Conservation (phyloP, 768 basidiomycete genomes). For the Podaxis pistillaris region DNA sequence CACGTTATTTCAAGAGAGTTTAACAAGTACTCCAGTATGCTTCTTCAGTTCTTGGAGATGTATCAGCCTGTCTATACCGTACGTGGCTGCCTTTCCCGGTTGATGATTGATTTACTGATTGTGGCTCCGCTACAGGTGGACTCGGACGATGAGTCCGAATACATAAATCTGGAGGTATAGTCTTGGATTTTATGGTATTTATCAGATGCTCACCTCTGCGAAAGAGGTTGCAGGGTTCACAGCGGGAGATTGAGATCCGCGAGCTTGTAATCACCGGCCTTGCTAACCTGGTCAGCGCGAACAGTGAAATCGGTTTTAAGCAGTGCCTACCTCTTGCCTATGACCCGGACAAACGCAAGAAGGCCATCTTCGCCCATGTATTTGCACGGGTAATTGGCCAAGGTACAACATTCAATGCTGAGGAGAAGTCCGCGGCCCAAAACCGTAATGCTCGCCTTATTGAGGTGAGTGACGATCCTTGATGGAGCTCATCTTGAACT, state of each 20-base stretch:
- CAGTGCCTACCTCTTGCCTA: constrained; percentile 82
- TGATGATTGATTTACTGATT: neutral
- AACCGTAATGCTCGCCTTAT: constrained; percentile 52
- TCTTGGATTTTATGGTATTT: neutral
- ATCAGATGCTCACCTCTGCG: neutral
- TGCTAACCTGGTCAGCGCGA: constrained; percentile 77
- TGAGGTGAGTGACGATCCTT: constrained; percentile 45
- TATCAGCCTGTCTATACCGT: constrained; percentile 49
- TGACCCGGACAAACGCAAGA: constrained; percentile 63
- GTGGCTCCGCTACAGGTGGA: constrained; percentile 38
- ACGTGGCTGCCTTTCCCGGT: constrained; percentile 15
- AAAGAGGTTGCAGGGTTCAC: constrained; percentile 42
- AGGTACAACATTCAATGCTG: constrained; percentile 74
- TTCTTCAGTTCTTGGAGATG: constrained; percentile 60
- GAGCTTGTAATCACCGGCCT: constrained; percentile 80
- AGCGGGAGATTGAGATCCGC: constrained; percentile 61
- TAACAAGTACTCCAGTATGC: constrained; percentile 68
- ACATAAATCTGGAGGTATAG: constrained; percentile 3
- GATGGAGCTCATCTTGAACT: neutral
- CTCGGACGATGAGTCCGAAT: constrained; percentile 44
- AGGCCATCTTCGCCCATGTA: constrained; percentile 81
- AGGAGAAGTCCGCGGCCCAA: constrained; percentile 46
- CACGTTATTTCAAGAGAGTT: constrained; percentile 79
- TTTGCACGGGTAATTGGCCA: constrained; percentile 79
- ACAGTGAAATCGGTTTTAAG: constrained; percentile 86